A percentile compares a stretch with the other conserved stretches of the same genome.
Conservation (phyloP, 768 basidiomycete genomes). For the Pholiota conissans region DNA sequence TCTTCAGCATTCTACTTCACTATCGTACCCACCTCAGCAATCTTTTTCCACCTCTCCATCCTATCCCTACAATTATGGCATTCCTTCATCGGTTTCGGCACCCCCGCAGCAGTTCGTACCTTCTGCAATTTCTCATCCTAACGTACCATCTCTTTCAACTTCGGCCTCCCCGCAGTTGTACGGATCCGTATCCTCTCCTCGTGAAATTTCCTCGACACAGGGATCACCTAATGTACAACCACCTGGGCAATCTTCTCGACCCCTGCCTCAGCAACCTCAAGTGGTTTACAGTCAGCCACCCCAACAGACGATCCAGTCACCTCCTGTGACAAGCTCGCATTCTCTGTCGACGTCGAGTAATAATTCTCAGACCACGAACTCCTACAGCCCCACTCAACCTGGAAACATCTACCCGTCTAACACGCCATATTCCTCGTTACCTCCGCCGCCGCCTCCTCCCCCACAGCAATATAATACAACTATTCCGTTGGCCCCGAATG, state of each 20-base stretch:
- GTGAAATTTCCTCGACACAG: conserved; percentile 22
- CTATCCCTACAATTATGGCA: conserved; percentile 36
- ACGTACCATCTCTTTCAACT: conserved; percentile 23
- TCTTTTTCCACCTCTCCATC: conserved; percentile 31
- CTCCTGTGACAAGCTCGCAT: conserved; percentile 24
- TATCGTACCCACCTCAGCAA: conserved; percentile 39
- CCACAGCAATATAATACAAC: conserved; percentile 28
- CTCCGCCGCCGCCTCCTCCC: conserved; percentile 40
- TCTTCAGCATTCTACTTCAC: conserved; percentile 27
- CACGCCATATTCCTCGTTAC: conserved; percentile 30
- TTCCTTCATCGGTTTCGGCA: conserved; percentile 32
- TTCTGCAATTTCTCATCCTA: conserved; percentile 25
- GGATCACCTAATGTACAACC: conserved; percentile 23
- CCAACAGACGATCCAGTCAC: conserved; percentile 28
- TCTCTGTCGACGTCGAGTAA: conserved; percentile 25
- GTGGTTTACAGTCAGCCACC: conserved; percentile 33
- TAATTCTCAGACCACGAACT: conserved; percentile 21
- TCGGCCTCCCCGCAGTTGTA: conserved; percentile 35
- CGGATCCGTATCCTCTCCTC: conserved; percentile 32
- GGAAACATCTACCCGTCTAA: conserved; percentile 24
- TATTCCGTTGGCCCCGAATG: conserved; percentile 17
- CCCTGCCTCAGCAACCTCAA: conserved; percentile 48
- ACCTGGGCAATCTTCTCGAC: conserved; percentile 38
- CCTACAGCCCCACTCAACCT: conserved; percentile 28
- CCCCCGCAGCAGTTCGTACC: conserved; percentile 41